Evolutionary conservation across 225 moss, liverwort and hornwort genomes (phyloP).

Genomic region (Climacium dendroides): DNA sequence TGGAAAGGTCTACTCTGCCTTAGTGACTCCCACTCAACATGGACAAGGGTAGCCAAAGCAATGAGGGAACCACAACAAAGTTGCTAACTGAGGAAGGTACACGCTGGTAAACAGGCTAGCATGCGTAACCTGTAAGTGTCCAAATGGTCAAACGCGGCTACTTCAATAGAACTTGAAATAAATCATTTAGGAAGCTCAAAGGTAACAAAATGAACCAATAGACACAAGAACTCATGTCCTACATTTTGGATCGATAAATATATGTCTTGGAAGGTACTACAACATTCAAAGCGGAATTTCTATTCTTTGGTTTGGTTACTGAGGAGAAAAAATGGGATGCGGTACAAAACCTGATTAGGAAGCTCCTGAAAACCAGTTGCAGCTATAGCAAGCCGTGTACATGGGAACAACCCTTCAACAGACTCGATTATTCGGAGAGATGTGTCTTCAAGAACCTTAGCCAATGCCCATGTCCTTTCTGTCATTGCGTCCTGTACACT

Average conservation of each 20-base stretch:
- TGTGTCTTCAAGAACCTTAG: conserved; percentile 61
- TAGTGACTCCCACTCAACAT: neutral
- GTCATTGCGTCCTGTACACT: conserved; percentile 38
- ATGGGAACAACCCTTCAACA: conserved; percentile 70
- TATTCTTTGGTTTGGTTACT: too few species aligned
- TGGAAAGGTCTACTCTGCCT: neutral
- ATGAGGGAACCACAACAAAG: neutral
- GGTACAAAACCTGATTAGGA: conserved; percentile 38
- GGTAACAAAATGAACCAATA: neutral
- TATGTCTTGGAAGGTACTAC: neutral
- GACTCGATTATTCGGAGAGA: conserved; percentile 50
- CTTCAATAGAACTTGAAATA: neutral
- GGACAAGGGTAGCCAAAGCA: neutral
- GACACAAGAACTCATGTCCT: neutral
- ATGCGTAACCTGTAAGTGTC: neutral
- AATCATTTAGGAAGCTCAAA: neutral
- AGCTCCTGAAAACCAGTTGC: conserved; percentile 83
- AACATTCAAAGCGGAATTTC: neutral
- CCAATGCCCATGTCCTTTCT: conserved; percentile 55
- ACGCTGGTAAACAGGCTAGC: neutral
- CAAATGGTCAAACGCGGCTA: neutral
- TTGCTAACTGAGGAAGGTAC: neutral
- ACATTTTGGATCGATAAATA: neutral
- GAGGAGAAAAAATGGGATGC: neutral
- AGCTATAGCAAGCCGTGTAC: conserved; percentile 77